These are phyloP conservation scores for Aegilops tauschii DNA, from an alignment of 176 grass and related monocot species.

Conservation along the genomic window DNA sequence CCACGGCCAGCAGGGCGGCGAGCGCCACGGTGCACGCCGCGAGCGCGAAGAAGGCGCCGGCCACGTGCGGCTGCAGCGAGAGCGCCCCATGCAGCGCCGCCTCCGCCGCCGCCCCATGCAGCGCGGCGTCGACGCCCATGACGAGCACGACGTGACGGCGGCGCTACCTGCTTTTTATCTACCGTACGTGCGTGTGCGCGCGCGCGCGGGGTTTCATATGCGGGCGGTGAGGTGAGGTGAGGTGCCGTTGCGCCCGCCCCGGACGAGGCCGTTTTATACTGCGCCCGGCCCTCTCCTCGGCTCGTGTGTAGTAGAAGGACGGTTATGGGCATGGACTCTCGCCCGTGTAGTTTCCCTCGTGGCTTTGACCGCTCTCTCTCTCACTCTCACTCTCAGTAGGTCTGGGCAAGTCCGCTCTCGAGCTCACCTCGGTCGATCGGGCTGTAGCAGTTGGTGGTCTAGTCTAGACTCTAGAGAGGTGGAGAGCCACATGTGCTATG, in stretches of 20 bases:
- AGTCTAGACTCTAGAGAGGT: too few species aligned
- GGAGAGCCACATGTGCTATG: too few species aligned
- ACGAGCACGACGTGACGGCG: not conserved
- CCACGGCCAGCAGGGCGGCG: slow-evolving; percentile 37
- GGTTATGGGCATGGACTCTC: slow-evolving; percentile 19
- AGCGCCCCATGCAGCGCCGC: slow-evolving; percentile 32
- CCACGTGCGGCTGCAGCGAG: slow-evolving; percentile 42
- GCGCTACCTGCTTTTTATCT: not conserved
- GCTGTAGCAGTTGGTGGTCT: too few species aligned
- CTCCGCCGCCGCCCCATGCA: not conserved
- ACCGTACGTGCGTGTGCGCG: not conserved
- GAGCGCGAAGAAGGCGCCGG: slow-evolving; percentile 42
- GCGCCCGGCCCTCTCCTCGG: not conserved
- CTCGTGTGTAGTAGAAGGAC: slow-evolving; percentile 3
- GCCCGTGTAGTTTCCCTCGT: not conserved
- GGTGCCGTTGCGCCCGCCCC: not conserved
- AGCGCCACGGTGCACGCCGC: slow-evolving; percentile 45
- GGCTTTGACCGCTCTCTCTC: slow-evolving; percentile 11
- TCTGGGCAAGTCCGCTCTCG: not conserved
- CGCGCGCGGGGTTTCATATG: slow-evolving; percentile 17
- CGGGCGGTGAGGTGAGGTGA: not conserved
- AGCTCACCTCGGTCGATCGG: too few species aligned
- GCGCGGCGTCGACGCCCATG: slow-evolving; percentile 32
- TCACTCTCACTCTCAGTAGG: too few species aligned
- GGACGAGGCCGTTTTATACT: slow-evolving; percentile 38